These are phyloP conservation scores for Saturnispora zaruensis DNA, from an alignment of 805 yeast genomes.

Conservation along the genomic window DNA sequence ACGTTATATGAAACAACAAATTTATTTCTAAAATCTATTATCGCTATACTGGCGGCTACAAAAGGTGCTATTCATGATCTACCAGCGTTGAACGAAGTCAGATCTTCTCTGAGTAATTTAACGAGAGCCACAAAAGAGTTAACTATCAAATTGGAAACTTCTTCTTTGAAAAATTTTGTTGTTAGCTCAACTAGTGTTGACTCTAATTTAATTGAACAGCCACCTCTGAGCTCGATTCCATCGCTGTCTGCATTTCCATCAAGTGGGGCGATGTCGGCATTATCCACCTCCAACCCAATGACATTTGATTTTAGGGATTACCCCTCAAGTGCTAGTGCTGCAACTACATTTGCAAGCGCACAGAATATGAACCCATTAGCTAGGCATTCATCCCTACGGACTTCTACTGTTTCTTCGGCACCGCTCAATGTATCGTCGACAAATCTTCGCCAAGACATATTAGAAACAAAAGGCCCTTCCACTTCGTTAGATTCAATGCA, in stretches of 20 bases:
- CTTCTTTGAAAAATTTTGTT: slow-evolving; percentile 35
- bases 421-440: not conserved
- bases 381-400: slow-evolving; percentile 3
- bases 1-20: slow-evolving; percentile 82
- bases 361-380: slow-evolving; percentile 5
- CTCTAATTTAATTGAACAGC: slow-evolving; percentile 23
- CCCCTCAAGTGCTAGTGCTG: slow-evolving; percentile 6
- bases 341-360: slow-evolving; percentile 3
- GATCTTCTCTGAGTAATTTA: slow-evolving; percentile 70
- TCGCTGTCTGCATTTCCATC: slow-evolving; percentile 27
- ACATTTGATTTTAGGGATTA: not conserved
- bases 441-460: slow-evolving; percentile 10
- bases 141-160: slow-evolving; percentile 71
- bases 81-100: slow-evolving; percentile 68
- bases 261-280: slow-evolving; percentile 13
- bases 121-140: slow-evolving; percentile 89
- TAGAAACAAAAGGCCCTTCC: slow-evolving; percentile 10
- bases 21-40: slow-evolving; percentile 70
- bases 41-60: slow-evolving; percentile 75
- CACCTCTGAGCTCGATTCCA: slow-evolving; percentile 30
- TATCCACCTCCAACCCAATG: not conserved
- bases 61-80: slow-evolving; percentile 75
- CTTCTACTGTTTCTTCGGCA: not conserved
- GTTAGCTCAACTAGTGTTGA: slow-evolving; percentile 15
- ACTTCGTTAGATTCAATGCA: slow-evolving; percentile 14